phyloP scores from a whole-genome alignment of 2,329 filamentous ascomycete genomes.

The Aspergillus neotritici region DNA sequence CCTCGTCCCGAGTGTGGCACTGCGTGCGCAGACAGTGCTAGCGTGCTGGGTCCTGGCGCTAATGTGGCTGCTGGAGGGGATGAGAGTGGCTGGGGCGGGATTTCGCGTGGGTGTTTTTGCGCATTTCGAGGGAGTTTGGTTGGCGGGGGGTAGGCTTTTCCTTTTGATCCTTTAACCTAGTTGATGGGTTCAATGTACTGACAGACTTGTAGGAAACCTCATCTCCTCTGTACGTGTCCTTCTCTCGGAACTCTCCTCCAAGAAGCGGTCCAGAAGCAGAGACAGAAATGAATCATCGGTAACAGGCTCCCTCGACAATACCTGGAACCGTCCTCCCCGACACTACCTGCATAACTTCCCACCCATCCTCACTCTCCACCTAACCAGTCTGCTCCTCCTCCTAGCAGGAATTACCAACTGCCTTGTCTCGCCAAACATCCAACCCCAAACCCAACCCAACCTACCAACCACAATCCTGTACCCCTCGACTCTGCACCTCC shows the following conservation, averaged over 20 bases:
- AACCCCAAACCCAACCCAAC: too few relatives aligned
- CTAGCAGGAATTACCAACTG: too few relatives aligned
- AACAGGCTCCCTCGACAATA: conserved; percentile 24
- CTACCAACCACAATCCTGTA: too few relatives aligned
- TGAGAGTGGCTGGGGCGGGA: conserved; percentile 18
- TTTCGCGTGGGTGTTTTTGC: conserved; percentile 20
- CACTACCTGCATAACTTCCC: too few relatives aligned
- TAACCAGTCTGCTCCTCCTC: too few relatives aligned
- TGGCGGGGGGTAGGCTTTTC: conserved; percentile 19
- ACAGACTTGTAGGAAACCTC: conserved; percentile 9
- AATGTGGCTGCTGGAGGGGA: conserved; percentile 18
- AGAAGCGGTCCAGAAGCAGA: conserved; percentile 17
- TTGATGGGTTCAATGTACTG: neutral
- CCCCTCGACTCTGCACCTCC: too few relatives aligned
- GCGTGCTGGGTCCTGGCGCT: conserved; percentile 7
- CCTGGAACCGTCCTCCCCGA: conserved; percentile 14
- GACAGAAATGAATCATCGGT: conserved; percentile 17
- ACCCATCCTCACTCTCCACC: too few relatives aligned
- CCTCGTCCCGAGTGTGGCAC: too few relatives aligned
- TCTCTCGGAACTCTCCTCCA: conserved; percentile 19
- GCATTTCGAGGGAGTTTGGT: conserved; percentile 26
- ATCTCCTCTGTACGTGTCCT: conserved; percentile 15
- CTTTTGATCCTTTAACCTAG: neutral
- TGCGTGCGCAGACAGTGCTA: conserved; percentile 11
- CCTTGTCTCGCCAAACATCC: too few relatives aligned